Percentiles rank a stretch among this genome's conserved stretches.
phyloP scores from a whole-genome alignment of 805 yeast species.

The Schizosaccharomyces osmophilus region DNA sequence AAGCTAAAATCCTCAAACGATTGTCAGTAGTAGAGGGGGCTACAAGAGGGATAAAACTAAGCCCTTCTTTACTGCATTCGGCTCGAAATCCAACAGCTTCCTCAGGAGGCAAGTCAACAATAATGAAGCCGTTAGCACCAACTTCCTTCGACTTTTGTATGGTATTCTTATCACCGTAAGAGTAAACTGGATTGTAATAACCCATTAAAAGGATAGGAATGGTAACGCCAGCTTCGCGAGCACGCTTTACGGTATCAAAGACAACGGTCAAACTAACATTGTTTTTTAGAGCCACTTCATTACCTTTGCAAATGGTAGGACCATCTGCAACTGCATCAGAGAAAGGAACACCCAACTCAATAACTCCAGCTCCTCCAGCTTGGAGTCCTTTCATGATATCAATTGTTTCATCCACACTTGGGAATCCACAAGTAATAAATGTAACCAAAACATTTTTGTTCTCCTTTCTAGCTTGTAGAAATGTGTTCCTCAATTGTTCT shows the following conservation, averaged over 20 bases:
- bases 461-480: conserved; percentile 25
- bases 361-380: conserved; percentile 83
- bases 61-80: conserved; percentile 32
- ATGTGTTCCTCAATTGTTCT: conserved; percentile 23
- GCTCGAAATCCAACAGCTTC: conserved; percentile 76
- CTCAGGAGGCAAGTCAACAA: conserved; percentile 94
- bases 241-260: conserved; percentile 45
- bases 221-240: conserved; percentile 62
- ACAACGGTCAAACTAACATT: conserved; percentile 51
- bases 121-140: conserved; percentile 85
- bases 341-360: conserved; percentile 88
- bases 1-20: conserved; percentile 50
- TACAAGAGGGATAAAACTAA: conserved; percentile 76
- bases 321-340: conserved; percentile 98
- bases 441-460: conserved; percentile 76
- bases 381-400: conserved; percentile 73
- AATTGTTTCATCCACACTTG: conserved; percentile 65
- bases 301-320: conserved; percentile 81
- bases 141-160: conserved; percentile 56
- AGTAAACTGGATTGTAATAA: conserved; percentile 80
- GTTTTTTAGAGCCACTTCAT: conserved; percentile 50
- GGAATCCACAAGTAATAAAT: conserved; percentile 85
- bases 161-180: conserved; percentile 69
- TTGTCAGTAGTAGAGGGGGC: conserved; percentile 93
- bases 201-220: conserved; percentile 91